Evolutionary conservation across 78 protist species (phyloP).

Genomic region (Emiliania huxleyi): DNA sequence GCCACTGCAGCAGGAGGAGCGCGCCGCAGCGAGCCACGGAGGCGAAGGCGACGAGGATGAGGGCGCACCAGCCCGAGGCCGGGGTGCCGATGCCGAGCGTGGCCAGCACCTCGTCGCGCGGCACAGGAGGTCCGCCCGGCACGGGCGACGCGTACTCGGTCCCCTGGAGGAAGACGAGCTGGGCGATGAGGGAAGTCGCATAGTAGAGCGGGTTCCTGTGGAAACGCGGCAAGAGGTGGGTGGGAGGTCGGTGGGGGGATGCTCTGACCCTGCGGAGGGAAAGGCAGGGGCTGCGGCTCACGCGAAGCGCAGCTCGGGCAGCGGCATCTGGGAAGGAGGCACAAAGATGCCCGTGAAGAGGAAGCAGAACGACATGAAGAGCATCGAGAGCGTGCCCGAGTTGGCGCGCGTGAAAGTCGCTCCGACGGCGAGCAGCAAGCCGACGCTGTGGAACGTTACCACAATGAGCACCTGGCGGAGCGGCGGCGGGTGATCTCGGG

Average conservation of each 20-base stretch:
- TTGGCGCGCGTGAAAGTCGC: not conserved
- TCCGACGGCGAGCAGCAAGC: not conserved
- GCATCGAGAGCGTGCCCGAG: not conserved
- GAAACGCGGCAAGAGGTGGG: not conserved
- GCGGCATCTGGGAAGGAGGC: too few species aligned
- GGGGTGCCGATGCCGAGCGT: not conserved
- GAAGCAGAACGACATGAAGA: not conserved
- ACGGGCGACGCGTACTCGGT: not conserved
- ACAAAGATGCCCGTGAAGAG: not conserved
- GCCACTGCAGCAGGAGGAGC: not conserved
- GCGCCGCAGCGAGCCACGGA: not conserved
- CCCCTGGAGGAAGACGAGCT: not conserved
- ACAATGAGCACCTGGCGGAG: not conserved
- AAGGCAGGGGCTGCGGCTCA: not conserved
- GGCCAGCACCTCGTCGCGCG: not conserved
- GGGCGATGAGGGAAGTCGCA: not conserved
- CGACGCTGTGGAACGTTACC: not conserved
- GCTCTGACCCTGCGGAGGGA: not conserved
- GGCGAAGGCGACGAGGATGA: not conserved
- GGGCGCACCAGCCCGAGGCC: not conserved
- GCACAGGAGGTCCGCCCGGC: not conserved
- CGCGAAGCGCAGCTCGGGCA: too few species aligned
- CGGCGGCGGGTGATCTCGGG: too few species aligned
- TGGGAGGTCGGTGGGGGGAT: not conserved
- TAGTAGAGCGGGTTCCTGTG: not conserved